These are phyloP conservation scores for Coriolopsis trogii DNA, from an alignment of 1,284 basidiomycete genomes.

Conservation along the genomic window DNA sequence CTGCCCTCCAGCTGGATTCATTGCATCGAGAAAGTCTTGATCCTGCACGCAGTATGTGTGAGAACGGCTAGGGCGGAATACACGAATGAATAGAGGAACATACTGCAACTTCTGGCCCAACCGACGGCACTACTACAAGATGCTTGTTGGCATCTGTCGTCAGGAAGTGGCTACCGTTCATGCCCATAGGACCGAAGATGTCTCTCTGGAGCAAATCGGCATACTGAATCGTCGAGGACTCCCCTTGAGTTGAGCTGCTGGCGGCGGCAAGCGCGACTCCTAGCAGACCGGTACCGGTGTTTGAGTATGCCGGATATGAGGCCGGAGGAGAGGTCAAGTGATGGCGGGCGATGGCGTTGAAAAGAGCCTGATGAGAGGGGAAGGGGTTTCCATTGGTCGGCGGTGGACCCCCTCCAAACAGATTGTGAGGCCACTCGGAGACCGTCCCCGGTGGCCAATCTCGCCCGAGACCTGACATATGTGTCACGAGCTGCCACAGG, in stretches of 20 bases:
- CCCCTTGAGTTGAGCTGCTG: constrained; percentile 32
- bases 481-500: constrained; percentile 47
- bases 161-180: constrained; percentile 28
- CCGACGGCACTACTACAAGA: constrained; percentile 20
- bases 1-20: constrained; percentile 51
- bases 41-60: constrained; percentile 32
- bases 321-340: constrained; percentile 45
- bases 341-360: constrained; percentile 38
- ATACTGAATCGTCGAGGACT: constrained; percentile 36
- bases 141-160: constrained; percentile 23
- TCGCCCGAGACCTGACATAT: constrained; percentile 49
- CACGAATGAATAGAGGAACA: not conserved
- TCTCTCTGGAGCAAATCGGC: constrained; percentile 47
- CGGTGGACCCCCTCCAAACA: constrained; percentile 32
- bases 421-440: constrained; percentile 41
- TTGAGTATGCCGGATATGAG: constrained; percentile 51
- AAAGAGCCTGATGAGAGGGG: constrained; percentile 34
- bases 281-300: constrained; percentile 45
- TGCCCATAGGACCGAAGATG: constrained; percentile 26
- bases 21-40: constrained; percentile 41
- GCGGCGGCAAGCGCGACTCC: constrained; percentile 47
- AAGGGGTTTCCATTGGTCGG: constrained; percentile 34
- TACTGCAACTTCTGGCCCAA: constrained; percentile 25
- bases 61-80: not conserved
- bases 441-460: constrained; percentile 47